Evolutionary conservation across 305 asterid genomes (phyloP).

Genomic region (Caryopteris hybrid): DNA sequence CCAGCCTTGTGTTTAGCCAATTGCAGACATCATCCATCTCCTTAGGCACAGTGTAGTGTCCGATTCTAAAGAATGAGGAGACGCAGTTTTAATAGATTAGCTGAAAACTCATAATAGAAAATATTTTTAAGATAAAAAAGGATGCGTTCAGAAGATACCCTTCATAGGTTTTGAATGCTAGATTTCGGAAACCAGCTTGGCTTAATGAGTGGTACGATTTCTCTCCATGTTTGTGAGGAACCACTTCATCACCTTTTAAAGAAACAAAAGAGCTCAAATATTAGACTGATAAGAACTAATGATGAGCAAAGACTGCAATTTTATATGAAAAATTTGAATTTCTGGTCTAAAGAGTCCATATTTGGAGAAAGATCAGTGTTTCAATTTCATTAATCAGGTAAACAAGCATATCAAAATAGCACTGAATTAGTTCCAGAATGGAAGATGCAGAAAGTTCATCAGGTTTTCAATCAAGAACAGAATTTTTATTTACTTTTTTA

Average conservation of each 20-base stretch:
- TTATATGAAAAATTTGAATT: background rate
- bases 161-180: conserved; percentile 67
- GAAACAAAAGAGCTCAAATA: conserved; percentile 6
- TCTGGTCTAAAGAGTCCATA: background rate
- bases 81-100: background rate
- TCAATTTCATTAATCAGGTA: background rate
- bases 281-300: no score
- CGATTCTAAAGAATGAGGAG: conserved; percentile 51
- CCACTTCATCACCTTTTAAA: conserved; percentile 79
- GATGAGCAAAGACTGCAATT: background rate
- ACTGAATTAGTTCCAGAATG: background rate
- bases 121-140: background rate
- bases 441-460: background rate
- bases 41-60: conserved; percentile 96
- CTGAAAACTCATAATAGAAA: background rate
- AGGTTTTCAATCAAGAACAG: background rate
- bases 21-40: conserved; percentile 92
- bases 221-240: conserved; percentile 80
- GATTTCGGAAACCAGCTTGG: conserved; percentile 77
- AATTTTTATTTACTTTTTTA: no score
- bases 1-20: conserved; percentile 56
- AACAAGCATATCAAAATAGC: background rate
- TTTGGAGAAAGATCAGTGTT: background rate
- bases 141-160: conserved; percentile 44
- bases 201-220: conserved; percentile 65